Conservation (phyloP, 768 basidiomycete genomes). For the Rhodotorula taiwanensis region DNA sequence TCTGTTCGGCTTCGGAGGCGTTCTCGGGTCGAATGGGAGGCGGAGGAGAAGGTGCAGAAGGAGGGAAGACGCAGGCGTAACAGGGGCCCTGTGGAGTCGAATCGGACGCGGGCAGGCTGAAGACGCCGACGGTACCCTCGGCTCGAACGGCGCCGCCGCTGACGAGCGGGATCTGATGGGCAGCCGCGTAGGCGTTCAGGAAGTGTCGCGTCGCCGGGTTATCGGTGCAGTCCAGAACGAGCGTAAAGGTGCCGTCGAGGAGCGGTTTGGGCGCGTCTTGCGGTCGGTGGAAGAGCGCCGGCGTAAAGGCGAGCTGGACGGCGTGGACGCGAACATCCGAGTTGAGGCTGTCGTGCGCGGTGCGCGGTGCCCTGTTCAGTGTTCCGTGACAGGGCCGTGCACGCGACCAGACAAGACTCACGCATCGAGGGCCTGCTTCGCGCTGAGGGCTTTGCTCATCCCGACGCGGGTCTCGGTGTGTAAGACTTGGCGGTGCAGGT, state of each 20-base stretch:
- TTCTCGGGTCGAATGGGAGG: background rate
- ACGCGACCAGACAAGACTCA: constrained; percentile 47
- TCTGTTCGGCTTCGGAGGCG: constrained; percentile 39
- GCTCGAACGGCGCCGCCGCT: constrained; percentile 73
- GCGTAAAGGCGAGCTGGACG: constrained; percentile 45
- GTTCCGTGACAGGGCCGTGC: background rate
- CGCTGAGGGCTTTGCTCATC: constrained; percentile 72
- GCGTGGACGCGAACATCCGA: constrained; percentile 59
- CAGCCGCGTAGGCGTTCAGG: constrained; percentile 75
- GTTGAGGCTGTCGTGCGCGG: constrained; percentile 61
- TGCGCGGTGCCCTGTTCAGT: too few species aligned
- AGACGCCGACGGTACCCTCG: constrained; percentile 47
- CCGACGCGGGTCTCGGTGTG: constrained; percentile 68
- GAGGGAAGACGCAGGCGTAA: constrained; percentile 88
- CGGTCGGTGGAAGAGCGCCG: constrained; percentile 22
- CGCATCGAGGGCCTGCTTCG: constrained; percentile 62
- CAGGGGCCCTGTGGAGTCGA: constrained; percentile 58
- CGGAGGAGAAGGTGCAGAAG: constrained; percentile 55
- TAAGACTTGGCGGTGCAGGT: constrained; percentile 87
- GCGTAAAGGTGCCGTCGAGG: constrained; percentile 50
- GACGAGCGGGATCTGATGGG: constrained; percentile 70
- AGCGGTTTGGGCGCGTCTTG: constrained; percentile 35
- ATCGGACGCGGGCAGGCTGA: constrained; percentile 34
- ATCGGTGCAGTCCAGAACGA: constrained; percentile 91
- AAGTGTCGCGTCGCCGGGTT: constrained; percentile 88